These are phyloP conservation scores for Fusarium domesticum DNA, from an alignment of 2,329 filamentous ascomycete genomes.

Conservation along the genomic window DNA sequence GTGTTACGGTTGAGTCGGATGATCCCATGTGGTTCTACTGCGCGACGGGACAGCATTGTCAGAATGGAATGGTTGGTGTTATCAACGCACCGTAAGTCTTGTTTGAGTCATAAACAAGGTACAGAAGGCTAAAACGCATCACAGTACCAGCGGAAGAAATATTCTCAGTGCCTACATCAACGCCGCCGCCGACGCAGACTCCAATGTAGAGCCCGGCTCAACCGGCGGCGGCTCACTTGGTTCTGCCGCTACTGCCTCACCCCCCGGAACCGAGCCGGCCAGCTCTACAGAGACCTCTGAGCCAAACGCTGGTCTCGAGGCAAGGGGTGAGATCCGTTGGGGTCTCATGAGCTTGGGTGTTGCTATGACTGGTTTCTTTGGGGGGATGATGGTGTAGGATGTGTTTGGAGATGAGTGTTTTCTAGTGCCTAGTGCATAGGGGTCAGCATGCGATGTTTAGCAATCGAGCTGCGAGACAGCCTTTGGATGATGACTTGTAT, in stretches of 20 bases:
- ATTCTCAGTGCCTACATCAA: conserved; percentile 14
- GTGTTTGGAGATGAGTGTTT: not conserved
- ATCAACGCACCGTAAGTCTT: conserved; percentile 27
- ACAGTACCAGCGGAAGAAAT: conserved; percentile 16
- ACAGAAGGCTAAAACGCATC: too few relatives aligned
- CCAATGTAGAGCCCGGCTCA: conserved; percentile 20
- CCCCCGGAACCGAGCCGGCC: conserved; percentile 1
- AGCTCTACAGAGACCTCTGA: conserved; percentile 12
- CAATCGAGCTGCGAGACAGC: not conserved
- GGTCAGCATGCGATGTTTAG: not conserved
- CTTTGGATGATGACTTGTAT: not conserved
- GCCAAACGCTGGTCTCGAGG: conserved; percentile 18
- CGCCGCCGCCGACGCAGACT: conserved; percentile 11
- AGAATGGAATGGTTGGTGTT: conserved; percentile 58
- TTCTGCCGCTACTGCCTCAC: conserved; percentile 12
- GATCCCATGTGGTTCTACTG: conserved; percentile 65
- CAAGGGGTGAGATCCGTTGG: conserved; percentile 25
- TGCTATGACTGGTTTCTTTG: conserved; percentile 22
- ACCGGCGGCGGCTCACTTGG: conserved; percentile 19
- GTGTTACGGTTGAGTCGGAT: conserved; percentile 33
- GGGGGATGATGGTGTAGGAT: conserved; percentile 21
- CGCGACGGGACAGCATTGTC: conserved; percentile 57
- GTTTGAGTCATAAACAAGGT: not conserved
- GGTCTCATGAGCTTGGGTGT: conserved; percentile 22
- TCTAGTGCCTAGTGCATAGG: not conserved